phyloP scores from a whole-genome alignment of 805 yeast species.

The Clavispora phyllophila region DNA sequence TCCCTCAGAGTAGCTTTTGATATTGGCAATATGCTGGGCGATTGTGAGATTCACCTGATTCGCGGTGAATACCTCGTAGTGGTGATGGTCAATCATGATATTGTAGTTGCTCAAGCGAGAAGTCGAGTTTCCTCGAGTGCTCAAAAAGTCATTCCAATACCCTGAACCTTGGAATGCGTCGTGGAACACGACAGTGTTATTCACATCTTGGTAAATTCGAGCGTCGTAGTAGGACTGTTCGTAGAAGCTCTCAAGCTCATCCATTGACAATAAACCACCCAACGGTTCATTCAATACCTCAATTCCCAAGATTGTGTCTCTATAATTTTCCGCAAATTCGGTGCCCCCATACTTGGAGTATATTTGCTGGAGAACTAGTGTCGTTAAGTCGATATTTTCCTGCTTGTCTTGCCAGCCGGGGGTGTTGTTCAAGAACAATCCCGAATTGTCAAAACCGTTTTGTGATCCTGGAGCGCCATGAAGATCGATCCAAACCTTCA shows the following conservation, averaged over 20 bases:
- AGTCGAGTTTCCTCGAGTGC: conserved; percentile 5
- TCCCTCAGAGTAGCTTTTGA: conserved; percentile 22
- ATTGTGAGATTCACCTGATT: conserved; percentile 23
- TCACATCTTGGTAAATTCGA: conserved; percentile 22
- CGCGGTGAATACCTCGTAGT: conserved; percentile 32
- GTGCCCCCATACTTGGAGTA: conserved; percentile 11
- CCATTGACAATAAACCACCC: conserved; percentile 9
- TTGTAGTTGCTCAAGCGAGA: conserved; percentile 25
- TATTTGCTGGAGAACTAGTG: conserved; percentile 14
- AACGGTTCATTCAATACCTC: conserved; percentile 15
- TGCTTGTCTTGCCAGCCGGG: conserved; percentile 12
- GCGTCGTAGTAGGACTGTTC: conserved; percentile 27
- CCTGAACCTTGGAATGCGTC: conserved; percentile 60
- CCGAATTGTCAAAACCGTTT: conserved; percentile 82
- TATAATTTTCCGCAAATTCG: conserved; percentile 5
- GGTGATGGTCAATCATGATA: conserved; percentile 37
- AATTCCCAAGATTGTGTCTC: conserved; percentile 12
- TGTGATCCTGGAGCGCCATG: conserved; percentile 85
- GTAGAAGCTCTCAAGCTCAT: conserved; percentile 25
- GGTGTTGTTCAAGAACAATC: conserved; percentile 21
- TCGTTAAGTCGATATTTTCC: conserved; percentile 12
- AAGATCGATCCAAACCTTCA: conserved; percentile 69
- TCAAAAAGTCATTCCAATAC: conserved; percentile 48
- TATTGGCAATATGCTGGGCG: conserved; percentile 28
- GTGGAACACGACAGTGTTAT: conserved; percentile 50